phyloP scores from a whole-genome alignment of 2,329 filamentous ascomycete species.

The Tolypocladium tundrense region DNA sequence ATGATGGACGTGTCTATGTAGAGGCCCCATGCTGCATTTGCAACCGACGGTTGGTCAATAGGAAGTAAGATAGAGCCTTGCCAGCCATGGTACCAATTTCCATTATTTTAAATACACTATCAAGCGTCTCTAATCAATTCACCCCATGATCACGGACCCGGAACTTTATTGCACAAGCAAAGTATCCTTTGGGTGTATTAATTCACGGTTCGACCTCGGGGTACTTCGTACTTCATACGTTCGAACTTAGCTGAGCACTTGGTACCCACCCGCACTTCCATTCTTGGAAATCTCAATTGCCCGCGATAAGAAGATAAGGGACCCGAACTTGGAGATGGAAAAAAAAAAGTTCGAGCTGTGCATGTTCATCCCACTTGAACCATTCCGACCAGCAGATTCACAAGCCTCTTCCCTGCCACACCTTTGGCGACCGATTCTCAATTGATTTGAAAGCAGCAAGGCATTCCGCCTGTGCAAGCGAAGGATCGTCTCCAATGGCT shows the following conservation, averaged over 20 bases:
- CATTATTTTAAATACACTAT: too few species aligned
- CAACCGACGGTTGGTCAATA: too few species aligned
- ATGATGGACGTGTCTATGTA: background rate
- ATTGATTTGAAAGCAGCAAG: background rate
- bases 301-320: background rate
- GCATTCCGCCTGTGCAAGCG: background rate
- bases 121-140: too few species aligned
- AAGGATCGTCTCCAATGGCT: conserved; percentile 3
- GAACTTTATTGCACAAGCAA: too few species aligned
- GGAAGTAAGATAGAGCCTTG: too few species aligned
- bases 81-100: too few species aligned
- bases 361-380: background rate
- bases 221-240: too few species aligned
- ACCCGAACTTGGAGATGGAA: background rate
- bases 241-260: too few species aligned
- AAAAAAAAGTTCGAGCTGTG: background rate
- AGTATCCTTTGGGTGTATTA: too few species aligned
- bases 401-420: background rate
- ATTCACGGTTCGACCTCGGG: too few species aligned
- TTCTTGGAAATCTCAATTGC: background rate
- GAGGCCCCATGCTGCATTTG: background rate
- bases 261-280: background rate
- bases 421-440: background rate
- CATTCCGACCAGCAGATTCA: background rate
- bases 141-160: too few species aligned